Base-by-base conservation (phyloP, 2,329 filamentous ascomycete species). In the Rhexocercosporidium sp. region DNA sequence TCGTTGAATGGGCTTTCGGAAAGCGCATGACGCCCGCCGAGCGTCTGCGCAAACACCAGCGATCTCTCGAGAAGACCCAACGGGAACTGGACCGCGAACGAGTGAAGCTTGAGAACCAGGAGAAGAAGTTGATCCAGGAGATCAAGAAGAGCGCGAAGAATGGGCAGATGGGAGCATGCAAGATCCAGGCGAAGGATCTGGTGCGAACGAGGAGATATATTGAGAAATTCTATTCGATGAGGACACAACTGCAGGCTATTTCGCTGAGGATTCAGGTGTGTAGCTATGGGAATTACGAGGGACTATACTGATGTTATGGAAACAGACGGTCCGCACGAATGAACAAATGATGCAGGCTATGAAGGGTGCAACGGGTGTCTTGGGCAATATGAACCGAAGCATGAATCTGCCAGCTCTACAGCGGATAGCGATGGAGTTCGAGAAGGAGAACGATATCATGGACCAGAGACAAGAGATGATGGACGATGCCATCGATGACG, bases 321-420 rank as follows among this genome's bases (percentile, higher is more conserved):
- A 16, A 41, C 75, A 97, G 93, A 99, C 96, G 59, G 95, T 98
- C 71, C 90, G 96, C 71, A 97, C 94, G 73, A 99, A 99, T 80
- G 96, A 99, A 80, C 95, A 98, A 81, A 99, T 99, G 96, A 97
- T 97, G 94, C 93, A 97, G 80, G 96, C 94, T 9, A 98, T 99
- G 96, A 99, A 97, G 81, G 96, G 96, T 39, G 96, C 96, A 4
- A 98, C 96, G 1, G 90, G 91, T 80, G 90, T 97, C 2, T 84
- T 99, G 8, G 94, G 94, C 64, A 96, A 92, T 82, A 99, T 99
- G 96, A 99, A 99, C 80, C 88, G 92, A 71, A 93, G 93, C 71
- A 98, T 98, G 94, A 98, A 99, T 78, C 88, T 99, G 2, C 96
- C 96, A 0, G 94, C 94, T 20, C 84, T 99, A 39, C 95, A 98